A percentile compares a stretch with the other conserved stretches of the same genome.
Evolutionary conservation across 1,284 basidiomycete species (phyloP).

Genomic region (Rhodotorula sp.): DNA sequence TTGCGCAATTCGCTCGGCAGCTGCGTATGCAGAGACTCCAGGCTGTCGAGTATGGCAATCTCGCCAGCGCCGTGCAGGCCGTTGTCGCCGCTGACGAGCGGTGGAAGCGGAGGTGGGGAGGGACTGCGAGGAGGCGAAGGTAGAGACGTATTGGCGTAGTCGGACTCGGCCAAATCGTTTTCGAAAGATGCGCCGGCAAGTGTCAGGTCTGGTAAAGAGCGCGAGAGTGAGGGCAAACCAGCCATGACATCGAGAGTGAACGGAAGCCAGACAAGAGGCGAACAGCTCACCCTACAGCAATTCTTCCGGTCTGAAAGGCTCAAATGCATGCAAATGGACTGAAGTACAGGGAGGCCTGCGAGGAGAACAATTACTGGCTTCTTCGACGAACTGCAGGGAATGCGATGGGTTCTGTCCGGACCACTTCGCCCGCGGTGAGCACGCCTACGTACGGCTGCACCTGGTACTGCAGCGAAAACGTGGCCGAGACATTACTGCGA

Average conservation of each 20-base stretch:
- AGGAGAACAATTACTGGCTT: neutral
- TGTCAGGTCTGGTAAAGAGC: constrained; percentile 10
- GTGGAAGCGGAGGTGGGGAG: no score
- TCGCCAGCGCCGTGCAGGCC: neutral
- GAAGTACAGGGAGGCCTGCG: neutral
- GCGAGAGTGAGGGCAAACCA: neutral
- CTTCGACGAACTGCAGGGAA: constrained; percentile 23
- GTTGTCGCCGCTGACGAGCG: neutral
- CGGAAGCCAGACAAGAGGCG: neutral
- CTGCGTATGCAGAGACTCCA: neutral
- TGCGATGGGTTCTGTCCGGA: constrained; percentile 53
- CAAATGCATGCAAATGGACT: neutral
- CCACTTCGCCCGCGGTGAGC: constrained; percentile 72
- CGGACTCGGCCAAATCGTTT: neutral
- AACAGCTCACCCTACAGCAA: neutral
- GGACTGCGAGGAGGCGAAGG: neutral
- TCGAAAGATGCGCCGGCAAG: neutral
- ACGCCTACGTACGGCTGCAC: constrained; percentile 84
- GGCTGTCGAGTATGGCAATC: no score
- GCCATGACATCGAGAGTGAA: neutral
- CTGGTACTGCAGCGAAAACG: constrained; percentile 81
- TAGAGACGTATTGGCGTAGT: neutral
- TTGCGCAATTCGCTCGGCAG: neutral
- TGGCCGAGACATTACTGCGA: constrained; percentile 62
- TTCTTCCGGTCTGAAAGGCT: neutral